Percentiles rank a stretch among this genome's conserved stretches.
Evolutionary conservation across 179 eudicot genomes (phyloP).

Genomic region (Nepenthes alata): DNA sequence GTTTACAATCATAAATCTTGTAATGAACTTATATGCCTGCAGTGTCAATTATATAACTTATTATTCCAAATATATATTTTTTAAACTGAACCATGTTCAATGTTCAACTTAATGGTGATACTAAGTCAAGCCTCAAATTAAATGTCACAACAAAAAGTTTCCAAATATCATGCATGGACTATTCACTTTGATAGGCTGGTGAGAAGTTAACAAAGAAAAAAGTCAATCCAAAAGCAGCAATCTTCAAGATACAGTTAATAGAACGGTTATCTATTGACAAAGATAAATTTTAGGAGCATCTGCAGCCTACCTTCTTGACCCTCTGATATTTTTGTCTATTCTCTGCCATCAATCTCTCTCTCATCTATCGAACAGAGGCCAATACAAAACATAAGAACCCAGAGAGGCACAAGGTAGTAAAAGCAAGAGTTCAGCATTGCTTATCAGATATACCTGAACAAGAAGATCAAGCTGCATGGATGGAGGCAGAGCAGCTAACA

Average conservation of each 20-base stretch:
- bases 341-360: conserved; percentile 97
- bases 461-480: conserved; percentile 99
- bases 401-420: not conserved
- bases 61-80: not conserved
- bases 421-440: not conserved
- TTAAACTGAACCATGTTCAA: not conserved
- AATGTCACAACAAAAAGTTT: too few relatives aligned
- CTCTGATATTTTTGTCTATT: conserved; percentile 90
- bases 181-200: too few relatives aligned
- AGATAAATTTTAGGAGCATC: not conserved
- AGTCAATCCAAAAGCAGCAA: not conserved
- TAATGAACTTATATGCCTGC: not conserved
- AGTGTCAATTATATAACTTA: not conserved
- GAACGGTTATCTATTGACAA: not conserved
- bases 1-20: too few relatives aligned
- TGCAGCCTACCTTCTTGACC: conserved; percentile 64
- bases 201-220: too few relatives aligned
- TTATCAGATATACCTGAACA: conserved; percentile 42
- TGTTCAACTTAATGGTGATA: too few relatives aligned
- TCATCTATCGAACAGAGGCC: conserved; percentile 49
- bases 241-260: not conserved
- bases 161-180: too few relatives aligned
- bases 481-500: conserved; percentile 93
- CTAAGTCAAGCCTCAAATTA: too few relatives aligned
- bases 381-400: conserved; percentile 4